A percentile compares a stretch with the other conserved stretches of the same genome.
Conservation (phyloP, 1,284 basidiomycete species). For the Malassezia caprae region DNA sequence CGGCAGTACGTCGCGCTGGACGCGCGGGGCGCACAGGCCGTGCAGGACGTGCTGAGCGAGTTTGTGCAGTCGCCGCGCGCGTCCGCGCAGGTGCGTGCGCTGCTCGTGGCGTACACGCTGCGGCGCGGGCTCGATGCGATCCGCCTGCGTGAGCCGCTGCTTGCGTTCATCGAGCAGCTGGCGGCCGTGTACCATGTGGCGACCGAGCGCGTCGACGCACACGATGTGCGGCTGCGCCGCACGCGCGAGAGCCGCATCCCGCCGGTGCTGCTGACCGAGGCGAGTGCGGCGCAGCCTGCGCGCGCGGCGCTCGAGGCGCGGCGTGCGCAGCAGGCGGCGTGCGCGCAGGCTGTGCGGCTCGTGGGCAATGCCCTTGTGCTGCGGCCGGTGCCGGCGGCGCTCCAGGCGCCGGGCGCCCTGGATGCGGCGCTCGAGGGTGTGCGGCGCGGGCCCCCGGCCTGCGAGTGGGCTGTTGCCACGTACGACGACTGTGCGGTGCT, state of each 20-base stretch:
- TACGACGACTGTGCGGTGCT: not conserved
- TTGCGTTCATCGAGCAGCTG: slow-evolving; percentile 37
- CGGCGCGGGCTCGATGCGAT: slow-evolving; percentile 10
- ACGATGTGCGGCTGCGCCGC: slow-evolving; percentile 29
- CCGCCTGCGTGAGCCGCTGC: slow-evolving; percentile 25
- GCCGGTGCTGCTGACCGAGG: slow-evolving; percentile 28
- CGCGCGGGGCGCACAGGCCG: slow-evolving; percentile 27
- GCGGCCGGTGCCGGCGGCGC: not conserved
- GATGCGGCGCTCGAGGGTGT: not conserved
- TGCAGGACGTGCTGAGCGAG: slow-evolving; percentile 36
- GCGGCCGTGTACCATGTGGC: slow-evolving; percentile 31
- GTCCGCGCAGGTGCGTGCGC: slow-evolving; percentile 25
- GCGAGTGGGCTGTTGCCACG: not conserved
- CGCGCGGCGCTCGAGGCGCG: not conserved
- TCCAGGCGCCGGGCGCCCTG: not conserved
- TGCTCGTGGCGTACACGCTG: not conserved
- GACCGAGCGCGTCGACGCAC: not conserved
- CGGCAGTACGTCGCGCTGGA: slow-evolving; percentile 25
- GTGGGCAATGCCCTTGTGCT: slow-evolving; percentile 5
- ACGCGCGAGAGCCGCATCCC: slow-evolving; percentile 34
- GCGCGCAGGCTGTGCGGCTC: not conserved
- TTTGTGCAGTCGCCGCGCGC: slow-evolving; percentile 41
- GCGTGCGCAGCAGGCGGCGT: not conserved
- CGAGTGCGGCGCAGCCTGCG: not conserved
- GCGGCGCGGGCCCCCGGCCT: not conserved